Evolutionary conservation across 1,139 yeast species (phyloP), one percentile per base, ranked within the genome.

Genomic region (Eremothecium cymbalariae): DNA sequence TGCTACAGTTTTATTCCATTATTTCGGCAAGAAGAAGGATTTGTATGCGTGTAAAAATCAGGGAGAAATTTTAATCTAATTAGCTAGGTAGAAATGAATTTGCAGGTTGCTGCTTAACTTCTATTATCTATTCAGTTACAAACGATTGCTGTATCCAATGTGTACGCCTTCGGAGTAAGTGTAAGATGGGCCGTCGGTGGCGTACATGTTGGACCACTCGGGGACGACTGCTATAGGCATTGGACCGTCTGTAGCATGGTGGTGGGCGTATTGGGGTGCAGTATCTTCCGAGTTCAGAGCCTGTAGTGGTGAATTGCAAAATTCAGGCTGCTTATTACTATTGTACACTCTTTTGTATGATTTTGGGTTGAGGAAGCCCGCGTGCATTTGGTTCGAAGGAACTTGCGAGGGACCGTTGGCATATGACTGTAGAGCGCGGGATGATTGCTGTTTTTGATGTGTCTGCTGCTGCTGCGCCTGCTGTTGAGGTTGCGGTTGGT

Each of bases 81-180:
- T n/a, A n/a, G n/a, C n/a, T n/a, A n/a, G n/a, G n/a, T n/a, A n/a
- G n/a, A n/a, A n/a, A n/a, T n/a, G n/a, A n/a, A n/a, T n/a, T n/a
- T n/a, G n/a, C n/a, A n/a, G n/a, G n/a, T n/a, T n/a, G n/a, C n/a
- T n/a, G n/a, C n/a, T n/a, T n/a, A n/a, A n/a, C n/a, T n/a, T n/a
- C n/a, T n/a, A n/a, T n/a, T n/a, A n/a, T n/a, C n/a, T n/a, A n/a
- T n/a, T n/a, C 13, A 6, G 6, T 25, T 25, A 25, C 13, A 6
- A 12, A 12, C 28, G 12, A n/a, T 25, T 15, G 14, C 13, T 27
- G 7, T 27, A 27, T 14, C 30, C 30, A 17, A 27, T 27, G 21
- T 14, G 19, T 18, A 27, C 21, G 17, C 30, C 30, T 18, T 27
- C 21, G 3, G 21, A 4, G 7, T 5, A 27, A 3, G 30, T 6